Base-by-base conservation (phyloP, 352 stramenopile genomes). In the Globisporangium paroecandrum region DNA sequence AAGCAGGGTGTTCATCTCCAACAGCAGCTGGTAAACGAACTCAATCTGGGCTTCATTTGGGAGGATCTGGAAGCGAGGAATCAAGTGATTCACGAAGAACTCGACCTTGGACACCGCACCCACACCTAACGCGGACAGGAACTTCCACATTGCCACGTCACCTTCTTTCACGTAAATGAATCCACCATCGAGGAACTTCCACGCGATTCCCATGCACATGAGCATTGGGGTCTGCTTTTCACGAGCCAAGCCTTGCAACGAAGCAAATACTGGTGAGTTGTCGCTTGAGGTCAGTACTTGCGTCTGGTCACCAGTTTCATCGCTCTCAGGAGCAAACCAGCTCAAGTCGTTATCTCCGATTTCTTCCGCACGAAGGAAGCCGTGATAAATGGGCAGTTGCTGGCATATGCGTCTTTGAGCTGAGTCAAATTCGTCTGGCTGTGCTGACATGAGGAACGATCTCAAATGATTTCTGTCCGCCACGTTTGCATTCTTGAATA, bases 381-480 rank as follows among this genome's bases (percentile, higher is more conserved):
- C 82, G 34, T 74, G 64, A 41, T 87, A 87, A 61, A 90, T 86
- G n/a, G 82, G 80, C 3, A 90, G 55, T 55, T 72, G 75, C 36
- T 60, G 69, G 24, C 79, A 77, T 24, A 83, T 69, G 32, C 68
- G 62, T 29, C 73, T 77, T 29, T 87, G 72, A 22, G 65, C 58
- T 12, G 49, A 34, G 24, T 74, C 51, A 7, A 88, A 58, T 5
- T 90, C 77, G 47, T 81, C 74, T 38, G 68, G 65, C 3, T 72
- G 46, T n/a, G 71, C 67, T 46, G 73, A 77, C 64, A 78, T 73
- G 12, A 90, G 38, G 70, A 90, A 90, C 10, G 59, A 59, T 38
- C 72, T 69, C 69, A 90, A 43, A 15, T 86, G 54, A 3, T 85
- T 71, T 15, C 82, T 69, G 43, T 89, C 80, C 15, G 34, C n/a